Base-by-base conservation (phyloP, 2,329 filamentous ascomycete species). In the Colletotrichum brevisporum region DNA sequence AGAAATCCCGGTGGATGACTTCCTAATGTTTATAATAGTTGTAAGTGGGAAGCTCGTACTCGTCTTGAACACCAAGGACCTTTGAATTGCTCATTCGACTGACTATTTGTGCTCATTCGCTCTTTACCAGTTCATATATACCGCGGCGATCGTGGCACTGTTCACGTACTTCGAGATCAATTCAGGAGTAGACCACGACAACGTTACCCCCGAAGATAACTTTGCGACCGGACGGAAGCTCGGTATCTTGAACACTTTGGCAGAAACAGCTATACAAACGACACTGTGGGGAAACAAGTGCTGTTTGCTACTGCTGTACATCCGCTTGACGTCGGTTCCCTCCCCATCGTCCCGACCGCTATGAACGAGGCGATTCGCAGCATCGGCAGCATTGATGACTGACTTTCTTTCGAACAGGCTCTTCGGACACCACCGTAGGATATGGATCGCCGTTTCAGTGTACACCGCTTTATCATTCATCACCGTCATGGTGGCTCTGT, bases 221-320 rank as follows among this genome's bases (percentile, higher is more conserved):
- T 41, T 24, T 12, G 64, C 52, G 4, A 36, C 45, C 15, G 64
- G 63, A 5, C 54, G 58, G 16, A 39, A 52, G 15, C 58, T 70
- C 4, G 68, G 68, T 1, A 63, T 70, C 1, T 5, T 68, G 13
- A 70, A 70, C 27, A 53, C 68, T 16, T 50, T 70, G 0, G 54
- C 48, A 15, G 64, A 70, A 26, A 70, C 68, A 2, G 31, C 63
- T n/a, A 68, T 70, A 10, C 58, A 70, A 26, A 70, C 68, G 18
- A 70, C 68, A 6, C 45, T 70, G 4, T 70, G 64, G 68, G 68
- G 68, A 5, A 70, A 70, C 10, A 70, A 70, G 45, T 63, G 58
- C 24, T 70, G 68, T 27, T 41, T 70, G 3, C n/a, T 70, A 31
- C 13, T 70, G 6, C 24, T 70, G 5, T 70, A 68, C 15, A 54